phyloP scores from a whole-genome alignment of 2,329 filamentous ascomycete genomes.

The Fusarium kyushuense region DNA sequence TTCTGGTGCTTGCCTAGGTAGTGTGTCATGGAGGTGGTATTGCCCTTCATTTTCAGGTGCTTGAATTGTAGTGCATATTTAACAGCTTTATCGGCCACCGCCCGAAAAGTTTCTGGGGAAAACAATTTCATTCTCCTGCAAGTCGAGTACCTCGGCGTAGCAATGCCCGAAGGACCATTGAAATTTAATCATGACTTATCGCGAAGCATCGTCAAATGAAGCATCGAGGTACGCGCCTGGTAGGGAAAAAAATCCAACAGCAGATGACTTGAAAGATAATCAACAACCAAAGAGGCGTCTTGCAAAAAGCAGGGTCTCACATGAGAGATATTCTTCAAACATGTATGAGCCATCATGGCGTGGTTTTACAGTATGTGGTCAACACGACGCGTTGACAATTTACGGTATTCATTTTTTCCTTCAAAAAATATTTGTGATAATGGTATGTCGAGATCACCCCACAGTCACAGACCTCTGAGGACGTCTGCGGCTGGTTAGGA shows the following conservation, averaged over 20 bases:
- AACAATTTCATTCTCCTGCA: not conserved
- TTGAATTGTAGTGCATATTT: not conserved
- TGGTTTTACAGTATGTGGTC: not conserved
- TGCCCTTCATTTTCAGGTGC: not conserved
- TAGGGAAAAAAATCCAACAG: no score
- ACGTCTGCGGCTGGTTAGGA: constrained; percentile 58
- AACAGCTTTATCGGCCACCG: not conserved
- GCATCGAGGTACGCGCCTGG: not conserved
- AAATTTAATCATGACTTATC: not conserved
- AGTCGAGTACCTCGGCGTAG: not conserved
- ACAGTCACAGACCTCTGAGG: constrained; percentile 62
- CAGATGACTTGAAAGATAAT: no score
- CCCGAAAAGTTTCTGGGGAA: not conserved
- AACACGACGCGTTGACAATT: not conserved
- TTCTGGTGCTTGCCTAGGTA: not conserved
- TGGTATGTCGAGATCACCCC: constrained; percentile 63
- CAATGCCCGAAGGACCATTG: not conserved
- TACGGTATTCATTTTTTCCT: not conserved
- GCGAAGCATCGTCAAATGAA: not conserved
- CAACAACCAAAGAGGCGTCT: no score
- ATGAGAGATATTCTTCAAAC: not conserved
- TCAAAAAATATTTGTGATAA: not conserved
- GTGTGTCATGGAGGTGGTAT: not conserved
- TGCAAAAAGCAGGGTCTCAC: not conserved
- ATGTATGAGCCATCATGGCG: not conserved